Evolutionary conservation across 768 basidiomycete species (phyloP).

Genomic region (Phanerodontia chrysosporium): DNA sequence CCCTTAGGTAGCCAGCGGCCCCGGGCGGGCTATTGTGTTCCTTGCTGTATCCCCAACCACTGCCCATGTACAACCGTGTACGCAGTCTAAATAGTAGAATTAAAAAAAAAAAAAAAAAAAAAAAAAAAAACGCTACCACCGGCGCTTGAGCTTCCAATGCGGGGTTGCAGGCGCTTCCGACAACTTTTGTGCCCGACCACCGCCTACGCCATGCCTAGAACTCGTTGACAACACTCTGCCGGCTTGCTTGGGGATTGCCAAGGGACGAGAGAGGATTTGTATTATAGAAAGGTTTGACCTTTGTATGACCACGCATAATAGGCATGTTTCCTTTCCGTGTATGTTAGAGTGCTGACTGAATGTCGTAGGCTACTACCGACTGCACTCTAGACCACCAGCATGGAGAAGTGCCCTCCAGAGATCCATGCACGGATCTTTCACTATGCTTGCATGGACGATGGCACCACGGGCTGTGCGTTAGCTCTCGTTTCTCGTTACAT

Average conservation of each 20-base stretch:
- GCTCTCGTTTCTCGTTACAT: constrained; percentile 16
- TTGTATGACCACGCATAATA: no score
- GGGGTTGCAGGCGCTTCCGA: neutral
- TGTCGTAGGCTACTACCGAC: neutral
- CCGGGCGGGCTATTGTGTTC: no score
- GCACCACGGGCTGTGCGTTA: constrained; percentile 11
- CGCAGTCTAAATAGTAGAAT: no score
- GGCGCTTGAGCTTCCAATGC: neutral
- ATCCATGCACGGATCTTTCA: constrained; percentile 15
- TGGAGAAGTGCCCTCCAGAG: constrained; percentile 13
- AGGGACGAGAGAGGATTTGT: no score
- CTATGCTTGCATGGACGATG: constrained; percentile 15
- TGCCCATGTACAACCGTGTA: no score
- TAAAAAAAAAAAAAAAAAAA: no score
- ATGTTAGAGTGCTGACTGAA: neutral
- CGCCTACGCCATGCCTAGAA: no score
- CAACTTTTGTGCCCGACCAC: no score
- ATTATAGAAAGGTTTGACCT: no score
- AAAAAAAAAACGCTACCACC: neutral
- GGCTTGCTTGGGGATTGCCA: no score
- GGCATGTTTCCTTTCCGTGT: neutral
- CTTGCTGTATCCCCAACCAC: no score
- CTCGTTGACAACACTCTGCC: neutral
- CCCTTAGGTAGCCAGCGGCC: no score
- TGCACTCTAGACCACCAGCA: neutral